Base-by-base conservation (phyloP, 2,329 filamentous ascomycete species). In the Aspergillus pseudoglaucus region DNA sequence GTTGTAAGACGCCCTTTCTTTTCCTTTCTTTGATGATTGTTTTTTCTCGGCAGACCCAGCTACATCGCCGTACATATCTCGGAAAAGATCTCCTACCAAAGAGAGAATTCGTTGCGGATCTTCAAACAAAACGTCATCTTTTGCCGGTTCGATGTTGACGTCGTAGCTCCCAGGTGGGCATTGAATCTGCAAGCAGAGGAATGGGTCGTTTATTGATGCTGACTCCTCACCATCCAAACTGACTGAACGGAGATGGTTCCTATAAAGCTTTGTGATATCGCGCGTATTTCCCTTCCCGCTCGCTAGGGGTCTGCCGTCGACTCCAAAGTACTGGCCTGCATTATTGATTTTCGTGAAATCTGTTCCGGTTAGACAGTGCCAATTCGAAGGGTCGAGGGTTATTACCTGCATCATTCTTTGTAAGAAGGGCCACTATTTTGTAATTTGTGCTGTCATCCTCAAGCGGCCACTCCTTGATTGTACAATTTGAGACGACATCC, bases 111-210 rank as follows among this genome's bases (percentile, higher is more conserved):
- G 17, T 3, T 61, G 57, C 2, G 66, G 59, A 41, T 82, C 67
- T 27, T 75, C 74, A 55, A 84, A 83, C 2, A 83, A 56, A 1
- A 84, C 71, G 60, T 84, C 78, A 57, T 84, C 79, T 57, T 85
- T 85, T 1, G 76, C 74, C 3, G 82, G 81, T 55, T 85, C 82
- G 32, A 84, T 67, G 50, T 84, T 84, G 4, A 75, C 71, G 62
- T 84, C 82, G 58, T 84, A 84, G 39, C 69, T 76, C 6, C 72
- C 75, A 8, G 59, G 56, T 2, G 76, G 75, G 59, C 80, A 84
- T 1, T 57, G 55, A 7, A 84, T 71, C 30, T 78, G 74, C 44
- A 84, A 57, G 51, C 69, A 77, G 9, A 83, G 55, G 56, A 84
- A 83, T 0, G 79, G 78, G 43, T 81, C 75, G 27, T 71, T 74